phyloP scores from a whole-genome alignment of 2,329 filamentous ascomycete genomes.

The Zasmidium citrigriseum region DNA sequence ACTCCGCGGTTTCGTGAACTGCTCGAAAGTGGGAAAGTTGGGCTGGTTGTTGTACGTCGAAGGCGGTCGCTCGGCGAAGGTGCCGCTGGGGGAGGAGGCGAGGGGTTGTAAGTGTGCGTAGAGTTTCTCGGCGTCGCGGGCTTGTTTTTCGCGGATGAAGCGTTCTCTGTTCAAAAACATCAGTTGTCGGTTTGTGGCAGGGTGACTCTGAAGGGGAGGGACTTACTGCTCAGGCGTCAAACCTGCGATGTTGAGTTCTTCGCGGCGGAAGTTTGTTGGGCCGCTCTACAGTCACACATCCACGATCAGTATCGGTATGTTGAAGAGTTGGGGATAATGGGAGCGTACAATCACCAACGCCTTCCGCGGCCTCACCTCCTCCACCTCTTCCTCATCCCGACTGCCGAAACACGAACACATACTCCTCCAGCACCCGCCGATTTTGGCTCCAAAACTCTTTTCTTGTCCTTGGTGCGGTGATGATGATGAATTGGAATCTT shows the following conservation, averaged over 20 bases:
- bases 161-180: constrained; percentile 22
- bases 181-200: neutral
- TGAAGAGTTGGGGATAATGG: neutral
- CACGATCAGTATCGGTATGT: neutral
- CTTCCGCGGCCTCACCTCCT: constrained; percentile 18
- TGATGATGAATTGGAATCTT: constrained; percentile 2
- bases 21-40: constrained; percentile 24
- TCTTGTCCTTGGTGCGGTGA: constrained; percentile 8
- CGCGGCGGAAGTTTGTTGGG: constrained; percentile 36
- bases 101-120: constrained; percentile 32
- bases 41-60: constrained; percentile 2
- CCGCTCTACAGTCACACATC: constrained; percentile 27
- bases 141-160: constrained; percentile 35
- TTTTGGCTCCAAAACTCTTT: constrained; percentile 17
- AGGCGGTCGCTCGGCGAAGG: constrained; percentile 29
- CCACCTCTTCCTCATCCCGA: constrained; percentile 25
- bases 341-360: constrained; percentile 28
- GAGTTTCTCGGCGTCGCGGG: constrained; percentile 31
- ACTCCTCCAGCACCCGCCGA: constrained; percentile 21
- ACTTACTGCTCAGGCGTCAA: constrained; percentile 32
- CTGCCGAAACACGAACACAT: constrained; percentile 27
- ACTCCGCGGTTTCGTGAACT: constrained; percentile 30
- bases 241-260: constrained; percentile 34
- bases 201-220: neutral
- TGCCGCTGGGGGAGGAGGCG: constrained; percentile 30